phyloP scores from a whole-genome alignment of 805 yeast genomes.

The Metahyphopichia silvanorum region DNA sequence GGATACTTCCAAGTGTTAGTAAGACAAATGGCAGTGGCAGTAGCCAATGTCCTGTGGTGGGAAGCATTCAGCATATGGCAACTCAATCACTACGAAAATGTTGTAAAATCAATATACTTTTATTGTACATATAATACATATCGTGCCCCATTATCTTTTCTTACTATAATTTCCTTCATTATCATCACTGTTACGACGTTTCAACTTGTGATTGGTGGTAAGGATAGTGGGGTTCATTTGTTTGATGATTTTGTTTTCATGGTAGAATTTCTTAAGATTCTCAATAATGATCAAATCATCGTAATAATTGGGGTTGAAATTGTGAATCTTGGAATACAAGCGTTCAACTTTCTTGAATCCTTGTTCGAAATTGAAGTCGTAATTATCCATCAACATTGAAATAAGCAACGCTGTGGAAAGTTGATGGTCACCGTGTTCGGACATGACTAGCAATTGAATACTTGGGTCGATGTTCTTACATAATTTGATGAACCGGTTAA shows the following conservation, averaged over 20 bases:
- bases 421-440: slow-evolving; percentile 24
- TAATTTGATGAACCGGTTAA: slow-evolving; percentile 32
- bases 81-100: too few relatives aligned
- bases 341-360: slow-evolving; percentile 17
- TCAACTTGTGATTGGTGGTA: slow-evolving; percentile 26
- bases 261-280: slow-evolving; percentile 34
- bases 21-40: too few relatives aligned
- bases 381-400: slow-evolving; percentile 39
- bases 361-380: slow-evolving; percentile 30
- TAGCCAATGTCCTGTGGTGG: too few relatives aligned
- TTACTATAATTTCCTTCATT: too few relatives aligned
- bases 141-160: too few relatives aligned
- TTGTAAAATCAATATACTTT: too few relatives aligned
- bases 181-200: slow-evolving; percentile 22
- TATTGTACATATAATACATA: too few relatives aligned
- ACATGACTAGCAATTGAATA: slow-evolving; percentile 30
- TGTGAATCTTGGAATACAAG: slow-evolving; percentile 13
- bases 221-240: slow-evolving; percentile 18
- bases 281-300: slow-evolving; percentile 39
- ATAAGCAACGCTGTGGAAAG: slow-evolving; percentile 31
- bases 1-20: slow-evolving; percentile 7
- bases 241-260: slow-evolving; percentile 32
- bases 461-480: slow-evolving; percentile 28
- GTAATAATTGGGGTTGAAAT: slow-evolving; percentile 30
- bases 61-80: too few relatives aligned